A percentile compares a stretch with the other conserved stretches of the same genome.
phyloP scores from a whole-genome alignment of 2,329 filamentous ascomycete species.

The Trichoderma sp. region DNA sequence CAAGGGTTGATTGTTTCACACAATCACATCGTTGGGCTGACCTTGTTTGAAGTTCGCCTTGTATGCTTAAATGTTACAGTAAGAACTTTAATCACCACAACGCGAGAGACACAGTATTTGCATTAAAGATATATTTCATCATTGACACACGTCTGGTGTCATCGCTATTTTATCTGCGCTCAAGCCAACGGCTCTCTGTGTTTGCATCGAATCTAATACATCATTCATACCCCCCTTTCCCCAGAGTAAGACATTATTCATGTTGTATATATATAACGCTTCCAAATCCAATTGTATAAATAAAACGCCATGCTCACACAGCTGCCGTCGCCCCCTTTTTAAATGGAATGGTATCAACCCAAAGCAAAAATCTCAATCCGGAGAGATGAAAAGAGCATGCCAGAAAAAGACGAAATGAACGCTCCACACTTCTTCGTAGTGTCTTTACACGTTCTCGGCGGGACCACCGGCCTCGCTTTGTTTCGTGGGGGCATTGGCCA shows the following conservation, averaged over 20 bases:
- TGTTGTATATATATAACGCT: neutral
- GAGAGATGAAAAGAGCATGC: neutral
- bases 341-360: slow-evolving; percentile 10
- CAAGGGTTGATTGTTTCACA: neutral
- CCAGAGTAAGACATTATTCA: slow-evolving; percentile 11
- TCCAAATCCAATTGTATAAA: neutral
- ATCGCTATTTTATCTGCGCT: neutral
- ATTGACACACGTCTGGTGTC: neutral
- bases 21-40: neutral
- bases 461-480: slow-evolving; percentile 28
- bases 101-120: neutral
- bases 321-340: neutral
- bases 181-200: neutral
- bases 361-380: neutral
- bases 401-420: neutral
- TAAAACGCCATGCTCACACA: slow-evolving; percentile 14
- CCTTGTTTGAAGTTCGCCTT: neutral
- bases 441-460: slow-evolving; percentile 22
- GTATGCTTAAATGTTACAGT: neutral
- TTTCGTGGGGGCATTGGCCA: slow-evolving; percentile 36
- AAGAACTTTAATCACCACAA: neutral
- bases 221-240: neutral
- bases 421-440: neutral
- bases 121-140: neutral
- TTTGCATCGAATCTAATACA: neutral